These are phyloP conservation scores for Tetratostichococcus sp. DNA, from an alignment of 139 green algal genomes.

Conservation along the genomic window DNA sequence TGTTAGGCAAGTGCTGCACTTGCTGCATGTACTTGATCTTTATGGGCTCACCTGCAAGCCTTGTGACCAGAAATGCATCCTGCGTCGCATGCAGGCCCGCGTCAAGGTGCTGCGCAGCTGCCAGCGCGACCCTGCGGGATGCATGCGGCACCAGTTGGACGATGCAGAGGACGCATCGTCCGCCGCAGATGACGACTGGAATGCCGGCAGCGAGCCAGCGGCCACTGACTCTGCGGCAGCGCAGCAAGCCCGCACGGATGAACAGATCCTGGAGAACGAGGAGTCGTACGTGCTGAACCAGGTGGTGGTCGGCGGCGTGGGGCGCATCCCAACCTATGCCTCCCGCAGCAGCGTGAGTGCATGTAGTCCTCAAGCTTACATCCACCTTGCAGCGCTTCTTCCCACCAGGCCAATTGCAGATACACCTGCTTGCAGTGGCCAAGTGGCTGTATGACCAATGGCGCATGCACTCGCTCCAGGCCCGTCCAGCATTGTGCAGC, in stretches of 20 bases:
- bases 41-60: too few relatives aligned
- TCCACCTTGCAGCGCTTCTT: too few relatives aligned
- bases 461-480: too few relatives aligned
- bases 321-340: background rate
- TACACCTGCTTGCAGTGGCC: too few relatives aligned
- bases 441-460: too few relatives aligned
- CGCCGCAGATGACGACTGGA: background rate
- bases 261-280: background rate
- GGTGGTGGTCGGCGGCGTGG: background rate
- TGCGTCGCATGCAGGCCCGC: background rate
- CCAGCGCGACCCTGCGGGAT: constrained; percentile 24
- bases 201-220: background rate
- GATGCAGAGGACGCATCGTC: background rate
- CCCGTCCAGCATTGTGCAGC: too few relatives aligned
- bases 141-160: constrained; percentile 5
- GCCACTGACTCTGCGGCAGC: too few relatives aligned
- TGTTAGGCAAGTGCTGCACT: background rate
- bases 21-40: background rate
- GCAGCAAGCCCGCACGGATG: background rate
- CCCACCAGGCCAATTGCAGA: too few relatives aligned
- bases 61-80: background rate
- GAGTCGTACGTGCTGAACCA: background rate
- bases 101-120: constrained; percentile 5
- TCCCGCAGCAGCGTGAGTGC: constrained; percentile 1
- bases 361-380: background rate